Evolutionary conservation across 2,329 filamentous ascomycete genomes (phyloP).

Genomic region (Ramularia collo-cygni): DNA sequence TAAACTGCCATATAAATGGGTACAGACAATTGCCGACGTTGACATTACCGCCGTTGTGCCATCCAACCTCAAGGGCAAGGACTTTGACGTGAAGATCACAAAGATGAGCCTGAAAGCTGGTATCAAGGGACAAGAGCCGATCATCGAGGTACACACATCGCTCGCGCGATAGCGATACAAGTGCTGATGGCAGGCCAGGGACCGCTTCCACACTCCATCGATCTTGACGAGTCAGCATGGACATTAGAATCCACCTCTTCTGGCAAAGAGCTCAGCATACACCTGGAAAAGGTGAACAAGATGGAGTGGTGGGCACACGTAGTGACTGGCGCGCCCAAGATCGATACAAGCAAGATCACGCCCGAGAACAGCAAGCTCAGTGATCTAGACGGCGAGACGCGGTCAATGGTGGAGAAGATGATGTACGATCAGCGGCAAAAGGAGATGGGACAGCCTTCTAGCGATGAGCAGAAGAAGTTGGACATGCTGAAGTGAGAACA

Average conservation of each 20-base stretch:
- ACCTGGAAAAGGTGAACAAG: slow-evolving; percentile 93
- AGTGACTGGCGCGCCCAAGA: slow-evolving; percentile 75
- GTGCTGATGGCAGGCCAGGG: slow-evolving; percentile 51
- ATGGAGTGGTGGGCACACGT: slow-evolving; percentile 98
- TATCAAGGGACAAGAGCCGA: slow-evolving; percentile 79
- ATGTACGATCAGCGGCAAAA: slow-evolving; percentile 99
- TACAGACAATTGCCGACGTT: slow-evolving; percentile 81
- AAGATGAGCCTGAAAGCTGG: slow-evolving; percentile 70
- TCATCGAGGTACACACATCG: slow-evolving; percentile 61
- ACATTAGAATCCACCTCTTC: slow-evolving; percentile 66
- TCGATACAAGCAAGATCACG: slow-evolving; percentile 91
- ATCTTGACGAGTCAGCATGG: slow-evolving; percentile 87
- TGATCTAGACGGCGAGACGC: slow-evolving; percentile 89
- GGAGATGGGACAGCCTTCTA: slow-evolving; percentile 79
- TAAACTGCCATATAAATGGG: slow-evolving; percentile 93
- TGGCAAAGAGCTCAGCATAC: slow-evolving; percentile 71
- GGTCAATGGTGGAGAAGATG: slow-evolving; percentile 99
- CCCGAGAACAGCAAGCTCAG: slow-evolving; percentile 88
- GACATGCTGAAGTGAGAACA: slow-evolving; percentile 64
- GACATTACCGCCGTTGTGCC: slow-evolving; percentile 74
- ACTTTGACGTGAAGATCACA: slow-evolving; percentile 76
- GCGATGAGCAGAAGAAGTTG: slow-evolving; percentile 90
- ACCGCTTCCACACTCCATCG: slow-evolving; percentile 71
- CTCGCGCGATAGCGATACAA: neutral
- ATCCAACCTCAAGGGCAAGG: slow-evolving; percentile 73